Evolutionary conservation across 257 asterid genomes (phyloP).

Genomic region (Cynanchum wilfordii): DNA sequence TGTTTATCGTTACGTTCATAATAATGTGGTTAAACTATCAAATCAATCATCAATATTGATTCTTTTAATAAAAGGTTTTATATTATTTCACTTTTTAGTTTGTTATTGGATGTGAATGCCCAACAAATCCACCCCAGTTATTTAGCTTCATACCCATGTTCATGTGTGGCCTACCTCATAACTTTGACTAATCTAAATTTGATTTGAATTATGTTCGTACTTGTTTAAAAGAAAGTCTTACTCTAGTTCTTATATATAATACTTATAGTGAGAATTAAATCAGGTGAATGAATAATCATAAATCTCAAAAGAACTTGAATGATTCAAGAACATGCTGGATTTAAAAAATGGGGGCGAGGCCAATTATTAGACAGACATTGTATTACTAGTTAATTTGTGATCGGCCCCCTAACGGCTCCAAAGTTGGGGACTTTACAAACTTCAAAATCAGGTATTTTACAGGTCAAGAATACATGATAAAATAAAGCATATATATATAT

Average conservation of each 20-base stretch:
- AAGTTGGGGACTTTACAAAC: constrained; percentile 10
- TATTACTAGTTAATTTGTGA: not conserved
- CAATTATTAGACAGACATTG: not conserved
- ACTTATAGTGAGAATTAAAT: too few species aligned
- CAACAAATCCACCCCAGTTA: not conserved
- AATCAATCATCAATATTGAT: constrained; percentile 14
- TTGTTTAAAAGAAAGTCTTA: too few species aligned
- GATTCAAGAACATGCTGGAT: constrained; percentile 1
- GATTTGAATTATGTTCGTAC: too few species aligned
- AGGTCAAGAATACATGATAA: constrained; percentile 5
- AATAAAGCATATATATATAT: not conserved
- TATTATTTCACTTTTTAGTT: not conserved
- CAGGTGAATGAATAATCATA: not conserved
- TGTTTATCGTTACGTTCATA: not conserved
- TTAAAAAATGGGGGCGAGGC: not conserved
- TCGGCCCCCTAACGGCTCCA: constrained; percentile 3
- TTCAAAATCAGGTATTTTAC: constrained; percentile 2
- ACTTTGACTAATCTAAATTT: too few species aligned
- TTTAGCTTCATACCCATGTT: not conserved
- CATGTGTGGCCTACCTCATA: not conserved
- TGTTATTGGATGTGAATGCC: not conserved
- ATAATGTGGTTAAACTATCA: constrained; percentile 12
- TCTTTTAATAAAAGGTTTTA: not conserved
- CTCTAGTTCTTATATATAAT: too few species aligned
- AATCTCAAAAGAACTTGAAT: not conserved